phyloP scores from a whole-genome alignment of 441 rosid genomes.

The Populus trichocarpa region DNA sequence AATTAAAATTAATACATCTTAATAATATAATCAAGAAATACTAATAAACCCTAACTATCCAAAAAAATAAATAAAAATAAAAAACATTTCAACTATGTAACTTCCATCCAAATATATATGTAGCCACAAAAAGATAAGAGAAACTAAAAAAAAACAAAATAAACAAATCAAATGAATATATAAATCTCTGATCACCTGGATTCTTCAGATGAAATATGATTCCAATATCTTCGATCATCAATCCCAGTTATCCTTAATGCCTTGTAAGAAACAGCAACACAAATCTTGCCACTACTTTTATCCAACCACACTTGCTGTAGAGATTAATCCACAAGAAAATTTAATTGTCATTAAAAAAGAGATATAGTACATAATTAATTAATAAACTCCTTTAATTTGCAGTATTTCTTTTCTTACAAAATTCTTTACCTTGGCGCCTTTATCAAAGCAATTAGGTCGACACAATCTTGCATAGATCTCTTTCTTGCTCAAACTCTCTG shows the following conservation, averaged over 20 bases:
- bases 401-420: background rate
- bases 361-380: background rate
- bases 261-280: conserved; percentile 61
- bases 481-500: conserved; percentile 40
- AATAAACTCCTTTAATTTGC: background rate
- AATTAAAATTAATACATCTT: background rate
- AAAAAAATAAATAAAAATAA: too few species aligned
- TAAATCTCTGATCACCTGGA: conserved; percentile 48
- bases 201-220: conserved; percentile 64
- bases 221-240: conserved; percentile 94
- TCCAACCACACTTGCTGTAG: conserved; percentile 79
- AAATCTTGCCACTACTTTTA: conserved; percentile 63
- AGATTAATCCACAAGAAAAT: background rate
- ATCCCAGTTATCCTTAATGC: conserved; percentile 81
- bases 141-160: too few species aligned
- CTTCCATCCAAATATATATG: too few species aligned
- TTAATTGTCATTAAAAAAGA: background rate
- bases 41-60: background rate
- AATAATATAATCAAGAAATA: background rate
- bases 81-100: too few species aligned
- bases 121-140: too few species aligned
- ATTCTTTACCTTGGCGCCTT: conserved; percentile 54
- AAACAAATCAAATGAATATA: background rate
- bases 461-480: conserved; percentile 51
- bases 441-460: conserved; percentile 47